Conservation (phyloP, 768 basidiomycete genomes). For the Amanita pallidorosea region DNA sequence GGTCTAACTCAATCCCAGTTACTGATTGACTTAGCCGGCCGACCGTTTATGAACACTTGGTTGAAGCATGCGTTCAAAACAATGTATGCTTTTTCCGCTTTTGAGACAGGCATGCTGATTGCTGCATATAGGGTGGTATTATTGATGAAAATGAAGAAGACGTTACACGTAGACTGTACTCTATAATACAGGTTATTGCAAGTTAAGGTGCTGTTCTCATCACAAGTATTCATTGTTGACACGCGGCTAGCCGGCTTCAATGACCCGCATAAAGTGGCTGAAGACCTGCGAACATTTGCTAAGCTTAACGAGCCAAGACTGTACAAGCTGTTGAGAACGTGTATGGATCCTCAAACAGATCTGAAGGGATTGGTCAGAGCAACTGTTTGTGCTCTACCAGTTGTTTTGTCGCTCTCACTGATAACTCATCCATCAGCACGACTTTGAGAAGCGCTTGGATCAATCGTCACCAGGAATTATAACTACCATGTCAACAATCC, state of each 20-base stretch:
- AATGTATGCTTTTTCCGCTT: slow-evolving; percentile 50
- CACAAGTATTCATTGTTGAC: neutral
- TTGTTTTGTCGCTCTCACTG: neutral
- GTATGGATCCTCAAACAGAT: slow-evolving; percentile 78
- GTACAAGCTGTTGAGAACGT: slow-evolving; percentile 75
- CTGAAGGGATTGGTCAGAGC: slow-evolving; percentile 73
- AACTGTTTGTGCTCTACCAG: slow-evolving; percentile 35
- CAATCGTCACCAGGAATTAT: slow-evolving; percentile 50
- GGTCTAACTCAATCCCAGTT: neutral
- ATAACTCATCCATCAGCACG: slow-evolving; percentile 35
- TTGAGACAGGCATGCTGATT: neutral
- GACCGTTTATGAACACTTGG: slow-evolving; percentile 53
- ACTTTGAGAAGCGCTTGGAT: slow-evolving; percentile 70
- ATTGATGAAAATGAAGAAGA: slow-evolving; percentile 76
- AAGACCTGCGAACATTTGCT: slow-evolving; percentile 77
- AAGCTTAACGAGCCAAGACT: slow-evolving; percentile 77
- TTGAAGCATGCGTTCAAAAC: slow-evolving; percentile 66
- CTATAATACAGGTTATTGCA: slow-evolving; percentile 46
- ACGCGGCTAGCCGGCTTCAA: slow-evolving; percentile 36
- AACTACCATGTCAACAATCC: slow-evolving; percentile 57
- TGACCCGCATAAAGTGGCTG: slow-evolving; percentile 64
- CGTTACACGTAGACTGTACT: slow-evolving; percentile 42
- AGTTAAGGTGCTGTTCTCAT: slow-evolving; percentile 28
- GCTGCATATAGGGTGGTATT: slow-evolving; percentile 60
- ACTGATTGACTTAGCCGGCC: slow-evolving; percentile 43